Evolutionary conservation across 2,329 filamentous ascomycete genomes (phyloP), one percentile per base, ranked within the genome.

Genomic region (Fusarium agapanthi): DNA sequence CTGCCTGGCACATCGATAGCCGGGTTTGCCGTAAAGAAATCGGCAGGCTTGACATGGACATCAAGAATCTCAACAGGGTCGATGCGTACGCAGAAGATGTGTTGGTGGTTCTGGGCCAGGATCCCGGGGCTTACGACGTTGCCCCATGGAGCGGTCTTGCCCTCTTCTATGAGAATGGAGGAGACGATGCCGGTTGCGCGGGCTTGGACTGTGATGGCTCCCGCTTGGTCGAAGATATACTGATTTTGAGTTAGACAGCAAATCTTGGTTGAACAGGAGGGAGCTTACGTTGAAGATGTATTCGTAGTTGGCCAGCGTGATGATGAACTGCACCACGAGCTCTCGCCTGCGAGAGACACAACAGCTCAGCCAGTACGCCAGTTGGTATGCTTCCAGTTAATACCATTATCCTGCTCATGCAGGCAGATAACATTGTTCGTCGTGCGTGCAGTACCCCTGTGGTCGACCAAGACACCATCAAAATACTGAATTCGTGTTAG

Each of bases 321-420:
- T 88, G 78, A 93, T 90, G 76, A 88, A 91, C 76, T 93, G 91
- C 3, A 93, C 80, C 0, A 93, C 89, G 3, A 93, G 83, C 75
- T 91, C 87, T 11, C 91, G 84, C 58, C 85, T 83, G 10, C 91
- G 85, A 1, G 87, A 1, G 87, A 87, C 0, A 92, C 88, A 1
- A 89, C 88, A 1, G 89, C 89, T 11, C 88, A 84, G 15, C 85
- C 84, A 0, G 90, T 92, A 13, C 91, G 85, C 81, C 86, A 91
- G 80, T 93, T 92, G 26, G 90, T 87, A 80, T 93, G 91, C 78
- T 93, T 93, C 90, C 90, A 93, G n/a, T 88, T 85, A 48, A 93
- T 91, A 3, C 91, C 92, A 66, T 89, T 88, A 76, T 93, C 92
- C 74, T 92, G 88, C 79, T 93, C 91, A 75, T 93, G 91, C 4